Conservation (phyloP, 345 rosid genomes). For the Excoecaria cochinchinensis region DNA sequence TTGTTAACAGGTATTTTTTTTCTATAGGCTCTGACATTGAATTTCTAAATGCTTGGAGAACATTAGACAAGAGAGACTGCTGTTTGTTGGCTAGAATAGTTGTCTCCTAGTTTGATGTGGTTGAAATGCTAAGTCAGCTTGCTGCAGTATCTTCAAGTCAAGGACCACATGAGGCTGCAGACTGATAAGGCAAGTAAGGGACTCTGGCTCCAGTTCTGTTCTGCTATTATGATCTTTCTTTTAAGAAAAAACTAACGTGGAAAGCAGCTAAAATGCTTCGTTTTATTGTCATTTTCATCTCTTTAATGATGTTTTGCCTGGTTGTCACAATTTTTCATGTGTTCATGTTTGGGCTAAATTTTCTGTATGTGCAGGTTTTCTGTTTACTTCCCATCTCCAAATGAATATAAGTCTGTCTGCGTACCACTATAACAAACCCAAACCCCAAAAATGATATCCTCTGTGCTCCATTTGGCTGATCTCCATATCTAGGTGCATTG, state of each 20-base stretch:
- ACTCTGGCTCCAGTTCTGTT: not conserved
- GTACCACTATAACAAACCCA: not conserved
- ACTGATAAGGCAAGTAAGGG: not conserved
- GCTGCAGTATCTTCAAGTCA: not conserved
- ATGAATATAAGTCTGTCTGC: not conserved
- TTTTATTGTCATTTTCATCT: not conserved
- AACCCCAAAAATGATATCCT: not conserved
- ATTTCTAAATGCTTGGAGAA: not conserved
- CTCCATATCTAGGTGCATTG: not conserved
- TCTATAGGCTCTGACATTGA: not conserved
- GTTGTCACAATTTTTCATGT: not conserved
- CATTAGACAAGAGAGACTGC: not conserved
- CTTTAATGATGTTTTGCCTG: no score
- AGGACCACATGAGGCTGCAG: not conserved
- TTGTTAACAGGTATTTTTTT: not conserved
- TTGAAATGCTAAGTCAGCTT: not conserved
- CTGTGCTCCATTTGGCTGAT: not conserved
- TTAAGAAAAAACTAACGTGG: not conserved
- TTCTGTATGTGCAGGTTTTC: not conserved
- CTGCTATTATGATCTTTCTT: not conserved
- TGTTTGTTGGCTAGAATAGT: not conserved
- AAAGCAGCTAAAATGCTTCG: not conserved
- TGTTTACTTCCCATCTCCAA: not conserved
- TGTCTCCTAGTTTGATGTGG: not conserved
- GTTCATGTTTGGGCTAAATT: not conserved